A percentile compares a stretch with the other conserved stretches of the same genome.
Conservation (phyloP, 371 early-diverging fungal genomes). For the Zychaea mexicana region DNA sequence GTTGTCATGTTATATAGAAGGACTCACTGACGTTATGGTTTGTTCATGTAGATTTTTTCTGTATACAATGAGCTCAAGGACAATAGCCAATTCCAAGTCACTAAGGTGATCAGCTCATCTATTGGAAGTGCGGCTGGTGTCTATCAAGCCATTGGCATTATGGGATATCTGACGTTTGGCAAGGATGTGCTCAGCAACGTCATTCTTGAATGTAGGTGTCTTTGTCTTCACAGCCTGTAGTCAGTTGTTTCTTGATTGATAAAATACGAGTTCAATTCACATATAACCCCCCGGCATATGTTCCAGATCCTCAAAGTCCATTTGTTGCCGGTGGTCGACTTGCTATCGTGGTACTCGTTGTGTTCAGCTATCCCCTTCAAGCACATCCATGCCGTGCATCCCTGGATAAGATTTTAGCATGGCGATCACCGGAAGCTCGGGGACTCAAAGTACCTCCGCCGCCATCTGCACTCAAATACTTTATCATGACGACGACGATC, state of each 20-base stretch:
- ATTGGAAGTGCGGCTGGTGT: constrained; percentile 79
- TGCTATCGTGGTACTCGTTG: constrained; percentile 89
- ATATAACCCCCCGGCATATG: too few species aligned
- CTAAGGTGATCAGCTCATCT: constrained; percentile 70
- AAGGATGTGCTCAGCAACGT: constrained; percentile 86
- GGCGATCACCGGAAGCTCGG: constrained; percentile 26
- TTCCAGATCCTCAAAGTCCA: constrained; percentile 63
- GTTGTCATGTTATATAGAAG: too few species aligned
- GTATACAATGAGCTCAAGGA: constrained; percentile 92
- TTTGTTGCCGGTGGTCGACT: constrained; percentile 86
- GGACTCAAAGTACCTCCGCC: constrained; percentile 31
- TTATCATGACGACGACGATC: constrained; percentile 71
- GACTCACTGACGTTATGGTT: neutral
- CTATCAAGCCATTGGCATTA: constrained; percentile 90
- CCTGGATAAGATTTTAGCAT: constrained; percentile 80
- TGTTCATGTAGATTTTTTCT: constrained; percentile 71
- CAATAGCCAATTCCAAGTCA: constrained; percentile 70
- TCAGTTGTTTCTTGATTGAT: neutral
- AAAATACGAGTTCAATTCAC: too few species aligned
- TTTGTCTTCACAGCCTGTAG: too few species aligned
- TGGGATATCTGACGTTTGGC: constrained; percentile 97
- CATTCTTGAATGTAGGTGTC: constrained; percentile 83
- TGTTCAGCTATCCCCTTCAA: constrained; percentile 98
- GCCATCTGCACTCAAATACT: constrained; percentile 56
- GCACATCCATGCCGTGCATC: constrained; percentile 95